phyloP scores from a whole-genome alignment of 202 grass and related monocot species.

The Zizania palustris region DNA sequence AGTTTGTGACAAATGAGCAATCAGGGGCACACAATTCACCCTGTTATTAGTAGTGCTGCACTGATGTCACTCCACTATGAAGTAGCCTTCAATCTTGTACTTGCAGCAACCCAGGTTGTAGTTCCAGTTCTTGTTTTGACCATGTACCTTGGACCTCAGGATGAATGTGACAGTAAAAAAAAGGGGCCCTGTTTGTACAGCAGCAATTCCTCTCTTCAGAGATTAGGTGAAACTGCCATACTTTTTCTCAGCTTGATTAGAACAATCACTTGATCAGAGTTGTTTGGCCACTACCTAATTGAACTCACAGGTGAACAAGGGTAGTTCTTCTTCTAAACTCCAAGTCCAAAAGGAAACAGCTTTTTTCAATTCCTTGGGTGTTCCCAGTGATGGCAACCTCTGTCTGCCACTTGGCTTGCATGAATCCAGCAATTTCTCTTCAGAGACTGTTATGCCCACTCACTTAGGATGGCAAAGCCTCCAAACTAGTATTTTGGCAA shows the following conservation, averaged over 20 bases:
- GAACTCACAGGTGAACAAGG: conserved; percentile 27
- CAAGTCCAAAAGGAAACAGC: conserved; percentile 49
- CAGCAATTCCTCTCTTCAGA: conserved; percentile 19
- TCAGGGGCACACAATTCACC: conserved; percentile 21
- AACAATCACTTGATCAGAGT: conserved; percentile 20
- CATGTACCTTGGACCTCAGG: background rate
- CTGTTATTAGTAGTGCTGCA: conserved; percentile 4
- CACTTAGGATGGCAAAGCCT: conserved; percentile 10
- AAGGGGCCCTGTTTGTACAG: background rate
- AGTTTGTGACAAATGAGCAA: conserved; percentile 43
- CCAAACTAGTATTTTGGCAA: conserved; percentile 8
- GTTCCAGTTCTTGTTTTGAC: conserved; percentile 39
- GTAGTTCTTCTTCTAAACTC: conserved; percentile 27
- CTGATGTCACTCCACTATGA: conserved; percentile 39
- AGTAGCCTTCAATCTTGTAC: conserved; percentile 39
- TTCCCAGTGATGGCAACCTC: conserved; percentile 44
- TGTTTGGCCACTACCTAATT: conserved; percentile 38
- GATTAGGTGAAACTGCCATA: background rate
- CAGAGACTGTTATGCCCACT: conserved; percentile 35
- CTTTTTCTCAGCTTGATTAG: background rate
- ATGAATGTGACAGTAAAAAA: conserved; percentile 36
- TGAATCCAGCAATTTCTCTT: background rate
- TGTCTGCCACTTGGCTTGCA: conserved; percentile 55
- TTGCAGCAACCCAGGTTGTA: conserved; percentile 34
- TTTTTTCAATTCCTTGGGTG: conserved; percentile 42